Evolutionary conservation across 805 yeast species (phyloP).

Genomic region (Sugiyamaella mastotermitis): DNA sequence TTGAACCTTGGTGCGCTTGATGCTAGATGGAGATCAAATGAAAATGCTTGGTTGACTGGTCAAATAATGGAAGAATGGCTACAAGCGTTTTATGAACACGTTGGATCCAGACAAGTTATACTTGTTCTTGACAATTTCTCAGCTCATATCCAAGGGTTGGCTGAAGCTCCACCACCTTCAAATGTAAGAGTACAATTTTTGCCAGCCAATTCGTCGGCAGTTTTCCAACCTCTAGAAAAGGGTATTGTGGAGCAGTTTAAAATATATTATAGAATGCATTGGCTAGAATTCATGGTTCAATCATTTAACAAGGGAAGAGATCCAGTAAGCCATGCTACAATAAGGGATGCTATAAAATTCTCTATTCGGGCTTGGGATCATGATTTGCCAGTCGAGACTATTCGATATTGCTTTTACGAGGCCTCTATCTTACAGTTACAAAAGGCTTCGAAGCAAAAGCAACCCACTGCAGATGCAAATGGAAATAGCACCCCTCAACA

Average conservation of each 20-base stretch:
- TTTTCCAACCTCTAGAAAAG: conserved; percentile 11
- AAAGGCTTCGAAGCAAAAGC: background rate
- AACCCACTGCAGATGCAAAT: background rate
- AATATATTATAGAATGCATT: conserved; percentile 6
- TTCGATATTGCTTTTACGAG: conserved; percentile 5
- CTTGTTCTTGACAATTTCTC: conserved; percentile 9
- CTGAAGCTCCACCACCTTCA: conserved; percentile 8
- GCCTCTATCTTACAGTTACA: conserved; percentile 4
- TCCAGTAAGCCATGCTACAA: conserved; percentile 4
- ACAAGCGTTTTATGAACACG: conserved; percentile 8
- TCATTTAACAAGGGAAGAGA: conserved; percentile 6
- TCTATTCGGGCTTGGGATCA: conserved; percentile 8
- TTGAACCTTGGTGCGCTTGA: conserved; percentile 1
- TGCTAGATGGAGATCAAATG: conserved; percentile 8
- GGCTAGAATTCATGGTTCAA: conserved; percentile 6
- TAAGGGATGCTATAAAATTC: conserved; percentile 5
- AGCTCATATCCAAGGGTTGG: conserved; percentile 10
- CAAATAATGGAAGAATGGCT: conserved; percentile 11
- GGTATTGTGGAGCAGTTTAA: conserved; percentile 10
- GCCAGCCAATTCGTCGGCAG: conserved; percentile 6
- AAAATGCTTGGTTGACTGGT: conserved; percentile 11
- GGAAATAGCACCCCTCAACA: background rate
- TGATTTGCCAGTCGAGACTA: conserved; percentile 2
- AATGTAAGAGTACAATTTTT: conserved; percentile 9
- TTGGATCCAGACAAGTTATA: conserved; percentile 4